A percentile compares a stretch with the other conserved stretches of the same genome.
These are phyloP conservation scores for Desmodesmus armatus DNA, from an alignment of 139 green algal genomes.

Conservation along the genomic window DNA sequence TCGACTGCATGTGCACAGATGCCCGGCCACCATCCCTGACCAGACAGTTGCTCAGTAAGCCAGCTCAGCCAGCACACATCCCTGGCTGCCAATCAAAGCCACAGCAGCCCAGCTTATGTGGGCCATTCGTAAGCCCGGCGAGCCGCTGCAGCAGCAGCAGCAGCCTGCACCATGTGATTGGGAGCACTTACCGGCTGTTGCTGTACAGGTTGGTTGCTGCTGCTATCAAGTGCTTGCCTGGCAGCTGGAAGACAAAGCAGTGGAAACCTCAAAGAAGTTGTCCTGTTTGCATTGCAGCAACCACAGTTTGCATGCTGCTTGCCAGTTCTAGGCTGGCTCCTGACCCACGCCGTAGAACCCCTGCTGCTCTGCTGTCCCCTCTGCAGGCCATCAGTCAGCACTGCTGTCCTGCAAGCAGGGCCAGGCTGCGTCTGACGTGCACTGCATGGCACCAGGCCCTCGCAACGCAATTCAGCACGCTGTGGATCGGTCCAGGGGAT, in stretches of 20 bases:
- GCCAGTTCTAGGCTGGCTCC: not conserved
- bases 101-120: no score
- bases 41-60: no score
- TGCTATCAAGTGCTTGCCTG: no score
- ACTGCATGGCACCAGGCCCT: constrained; percentile 21
- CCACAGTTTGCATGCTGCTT: not conserved
- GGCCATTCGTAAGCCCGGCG: no score
- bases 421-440: constrained; percentile 26
- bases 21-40: no score
- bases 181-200: constrained; percentile 30
- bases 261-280: no score
- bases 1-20: no score
- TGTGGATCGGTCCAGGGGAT: constrained; percentile 12
- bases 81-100: no score
- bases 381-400: constrained; percentile 11
- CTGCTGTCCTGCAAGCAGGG: constrained; percentile 28
- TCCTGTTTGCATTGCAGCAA: not conserved
- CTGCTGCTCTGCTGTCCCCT: not conserved
- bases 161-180: not conserved
- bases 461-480: not conserved
- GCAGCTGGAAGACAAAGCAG: no score
- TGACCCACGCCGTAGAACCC: not conserved
- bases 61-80: no score
- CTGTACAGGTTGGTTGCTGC: constrained; percentile 22
- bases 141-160: not conserved